Conservation (phyloP, 441 rosid genomes). For the Jatropha multifida region DNA sequence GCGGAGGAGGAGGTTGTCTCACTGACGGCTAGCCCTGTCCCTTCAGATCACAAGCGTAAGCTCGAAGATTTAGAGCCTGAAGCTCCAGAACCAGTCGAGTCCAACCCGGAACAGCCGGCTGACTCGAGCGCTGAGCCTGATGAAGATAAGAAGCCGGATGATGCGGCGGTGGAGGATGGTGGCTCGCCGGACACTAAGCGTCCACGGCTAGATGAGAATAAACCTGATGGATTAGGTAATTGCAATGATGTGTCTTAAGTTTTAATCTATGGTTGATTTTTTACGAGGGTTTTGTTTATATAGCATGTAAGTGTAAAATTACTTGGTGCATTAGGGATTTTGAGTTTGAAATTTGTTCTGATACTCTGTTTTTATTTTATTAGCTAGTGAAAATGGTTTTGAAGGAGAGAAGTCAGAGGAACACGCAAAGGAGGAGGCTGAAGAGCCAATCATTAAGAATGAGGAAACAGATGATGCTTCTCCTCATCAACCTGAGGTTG, state of each 20-base stretch:
- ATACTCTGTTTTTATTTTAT: conserved; percentile 2
- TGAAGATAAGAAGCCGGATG: conserved; percentile 26
- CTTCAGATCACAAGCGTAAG: conserved; percentile 76
- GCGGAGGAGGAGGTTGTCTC: conserved; percentile 64
- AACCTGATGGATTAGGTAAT: conserved; percentile 49
- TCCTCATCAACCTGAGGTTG: conserved; percentile 18
- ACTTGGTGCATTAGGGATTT: neutral
- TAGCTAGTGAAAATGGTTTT: conserved; percentile 50
- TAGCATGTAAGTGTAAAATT: no score
- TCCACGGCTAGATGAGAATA: conserved; percentile 45
- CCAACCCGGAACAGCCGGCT: neutral
- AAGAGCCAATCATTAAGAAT: conserved; percentile 20
- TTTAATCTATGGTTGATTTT: neutral
- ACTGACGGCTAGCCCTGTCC: conserved; percentile 28
- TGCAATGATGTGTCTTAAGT: neutral
- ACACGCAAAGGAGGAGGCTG: conserved; percentile 24
- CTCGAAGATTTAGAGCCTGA: conserved; percentile 52
- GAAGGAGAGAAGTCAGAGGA: conserved; percentile 30
- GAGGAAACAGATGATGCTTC: conserved; percentile 14
- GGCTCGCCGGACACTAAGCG: conserved; percentile 61
- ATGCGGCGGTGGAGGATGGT: conserved; percentile 19
- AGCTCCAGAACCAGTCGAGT: conserved; percentile 22
- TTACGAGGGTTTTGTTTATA: neutral
- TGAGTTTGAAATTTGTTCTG: neutral
- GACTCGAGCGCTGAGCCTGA: conserved; percentile 25